phyloP scores from a whole-genome alignment of 1,284 basidiomycete species.

The Ustilago loliicola region DNA sequence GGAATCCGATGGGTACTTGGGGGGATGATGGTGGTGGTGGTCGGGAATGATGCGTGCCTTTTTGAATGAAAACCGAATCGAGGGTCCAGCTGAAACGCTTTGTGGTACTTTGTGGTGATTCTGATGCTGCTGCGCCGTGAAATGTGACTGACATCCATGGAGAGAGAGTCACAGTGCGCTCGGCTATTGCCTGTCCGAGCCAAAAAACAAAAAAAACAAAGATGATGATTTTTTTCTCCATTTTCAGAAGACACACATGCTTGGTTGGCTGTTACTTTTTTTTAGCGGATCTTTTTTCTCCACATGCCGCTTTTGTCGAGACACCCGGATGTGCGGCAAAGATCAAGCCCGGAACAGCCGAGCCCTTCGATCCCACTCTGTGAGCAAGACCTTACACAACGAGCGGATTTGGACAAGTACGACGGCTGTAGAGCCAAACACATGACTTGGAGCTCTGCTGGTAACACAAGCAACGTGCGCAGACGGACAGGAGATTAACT shows the following conservation, averaged over 20 bases:
- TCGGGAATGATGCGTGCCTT: background rate
- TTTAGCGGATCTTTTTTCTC: conserved; percentile 5
- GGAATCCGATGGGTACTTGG: background rate
- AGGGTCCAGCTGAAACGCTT: background rate
- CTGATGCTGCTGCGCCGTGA: background rate
- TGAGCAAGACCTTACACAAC: too few species aligned
- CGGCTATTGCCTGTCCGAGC: background rate
- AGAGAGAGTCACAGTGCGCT: background rate
- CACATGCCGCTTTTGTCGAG: conserved; percentile 11
- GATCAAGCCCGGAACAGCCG: conserved; percentile 15
- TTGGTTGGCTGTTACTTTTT: conserved; percentile 1
- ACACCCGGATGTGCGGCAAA: background rate
- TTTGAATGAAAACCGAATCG: background rate
- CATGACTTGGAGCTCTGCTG: too few species aligned
- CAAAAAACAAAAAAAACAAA: too few species aligned
- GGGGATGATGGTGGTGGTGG: background rate
- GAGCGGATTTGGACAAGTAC: too few species aligned
- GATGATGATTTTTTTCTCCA: conserved; percentile 1
- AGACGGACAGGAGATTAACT: background rate
- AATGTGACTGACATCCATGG: conserved; percentile 1
- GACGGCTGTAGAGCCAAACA: too few species aligned
- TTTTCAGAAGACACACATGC: background rate
- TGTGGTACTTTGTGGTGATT: background rate
- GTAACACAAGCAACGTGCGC: background rate
- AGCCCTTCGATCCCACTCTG: too few species aligned